Percentiles rank a stretch among this genome's conserved stretches.
Conservation (phyloP, 176 grass and related monocot species). For the Rhipidocladum racemiflorum region DNA sequence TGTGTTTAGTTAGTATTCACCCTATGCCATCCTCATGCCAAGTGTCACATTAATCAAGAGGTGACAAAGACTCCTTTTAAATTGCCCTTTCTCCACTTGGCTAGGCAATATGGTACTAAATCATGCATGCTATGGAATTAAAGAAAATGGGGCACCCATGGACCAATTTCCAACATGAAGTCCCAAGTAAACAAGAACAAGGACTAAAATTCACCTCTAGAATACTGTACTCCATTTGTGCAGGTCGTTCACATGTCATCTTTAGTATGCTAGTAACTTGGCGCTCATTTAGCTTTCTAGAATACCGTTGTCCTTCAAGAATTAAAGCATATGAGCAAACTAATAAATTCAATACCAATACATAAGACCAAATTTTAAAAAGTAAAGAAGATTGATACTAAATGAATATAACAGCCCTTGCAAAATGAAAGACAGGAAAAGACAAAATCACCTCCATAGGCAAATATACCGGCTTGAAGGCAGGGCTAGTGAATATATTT, state of each 20-base stretch:
- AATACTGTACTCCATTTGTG: slow-evolving; percentile 45
- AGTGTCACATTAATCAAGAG: too few relatives aligned
- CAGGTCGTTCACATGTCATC: slow-evolving; percentile 56
- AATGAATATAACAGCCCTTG: neutral
- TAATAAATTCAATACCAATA: neutral
- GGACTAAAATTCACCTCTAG: slow-evolving; percentile 35
- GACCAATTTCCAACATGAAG: too few relatives aligned
- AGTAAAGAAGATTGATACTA: neutral
- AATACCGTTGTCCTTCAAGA: slow-evolving; percentile 61
- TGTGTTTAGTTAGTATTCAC: too few relatives aligned
- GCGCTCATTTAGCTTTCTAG: slow-evolving; percentile 53
- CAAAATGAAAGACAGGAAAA: neutral
- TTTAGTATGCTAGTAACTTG: slow-evolving; percentile 59
- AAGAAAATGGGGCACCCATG: too few relatives aligned
- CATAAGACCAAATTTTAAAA: neutral
- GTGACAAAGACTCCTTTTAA: too few relatives aligned
- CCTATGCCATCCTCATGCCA: too few relatives aligned
- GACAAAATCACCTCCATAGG: slow-evolving; percentile 58
- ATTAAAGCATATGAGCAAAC: slow-evolving; percentile 17
- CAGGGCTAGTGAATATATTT: slow-evolving; percentile 59
- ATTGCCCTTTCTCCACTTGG: too few relatives aligned
- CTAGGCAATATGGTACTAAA: too few relatives aligned
- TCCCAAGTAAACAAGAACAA: neutral
- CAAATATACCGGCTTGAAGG: slow-evolving; percentile 60
- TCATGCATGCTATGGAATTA: too few relatives aligned